Base-by-base conservation (phyloP, 331 rosid species). In the Prunus yedoensis region DNA sequence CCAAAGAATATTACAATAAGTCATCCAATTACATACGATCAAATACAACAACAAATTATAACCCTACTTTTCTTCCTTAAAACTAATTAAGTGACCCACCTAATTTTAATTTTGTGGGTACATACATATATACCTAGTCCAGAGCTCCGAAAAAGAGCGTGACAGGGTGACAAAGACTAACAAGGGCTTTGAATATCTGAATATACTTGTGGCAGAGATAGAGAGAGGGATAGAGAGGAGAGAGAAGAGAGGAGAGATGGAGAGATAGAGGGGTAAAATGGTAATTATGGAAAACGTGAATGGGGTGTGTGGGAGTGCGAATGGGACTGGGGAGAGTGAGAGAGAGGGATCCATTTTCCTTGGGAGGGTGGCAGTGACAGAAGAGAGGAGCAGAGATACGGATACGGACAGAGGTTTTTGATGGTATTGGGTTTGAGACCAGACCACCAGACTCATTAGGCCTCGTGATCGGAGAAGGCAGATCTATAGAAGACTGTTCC, bases 381-480 rank as follows among this genome's bases (percentile, higher is more conserved):
- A 53, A 74, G 56, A 51, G 56, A 51, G 81, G 4, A 69, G 74
- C 85, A 86, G 85, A 79, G 88, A 88, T 82, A 87, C 89, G 90
- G 93, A 90, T 86, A 88, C 87, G 89, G 90, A 92, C 91, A 92
- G 91, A 82, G 91, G 83, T 87, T 88, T 85, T 86, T 73, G 89
- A 86, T 86, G 87, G 68, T 35, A 17, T 63, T 35, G 68, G 47
- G 68, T 63, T 32, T 59, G 20, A 18, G 17, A 66, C 52, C 52
- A 38, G 51, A 38, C 8, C 52, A 41, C 52, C 12, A 50, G 70
- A 80, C 67, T 50, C 51, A 68, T 59, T 78, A 82, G 71, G 84
- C 99, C 99, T 92, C 99, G 99, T 95, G 99, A 95, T 95, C 99
- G 97, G 99, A 88, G 97, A 89, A 87, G 86, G 90, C 94, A 86